Percentiles rank a stretch among this genome's conserved stretches.
These are phyloP conservation scores for Picocystis sp. DNA, from an alignment of 163 green algal species.

Conservation along the genomic window DNA sequence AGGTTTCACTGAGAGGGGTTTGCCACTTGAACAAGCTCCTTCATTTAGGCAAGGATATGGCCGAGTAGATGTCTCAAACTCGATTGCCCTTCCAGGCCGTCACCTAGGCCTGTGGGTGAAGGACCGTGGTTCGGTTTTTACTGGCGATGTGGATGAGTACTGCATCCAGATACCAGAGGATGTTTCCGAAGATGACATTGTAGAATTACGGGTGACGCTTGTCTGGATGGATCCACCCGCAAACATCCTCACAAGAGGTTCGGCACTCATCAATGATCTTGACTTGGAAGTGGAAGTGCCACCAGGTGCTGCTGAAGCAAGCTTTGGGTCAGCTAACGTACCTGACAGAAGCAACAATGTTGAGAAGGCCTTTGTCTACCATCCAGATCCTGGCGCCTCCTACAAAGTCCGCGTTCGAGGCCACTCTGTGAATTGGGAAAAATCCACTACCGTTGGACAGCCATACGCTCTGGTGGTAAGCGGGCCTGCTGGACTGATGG, in stretches of 20 bases:
- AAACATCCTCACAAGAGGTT: slow-evolving; percentile 1
- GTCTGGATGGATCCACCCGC: slow-evolving; percentile 46
- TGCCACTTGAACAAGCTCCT: slow-evolving; percentile 46
- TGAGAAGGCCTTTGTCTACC: no score
- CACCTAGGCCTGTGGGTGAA: slow-evolving; percentile 11
- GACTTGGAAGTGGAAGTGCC: slow-evolving; percentile 28
- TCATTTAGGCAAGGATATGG: slow-evolving; percentile 52
- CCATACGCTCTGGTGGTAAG: no score
- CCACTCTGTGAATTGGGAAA: no score
- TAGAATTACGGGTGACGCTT: slow-evolving; percentile 45
- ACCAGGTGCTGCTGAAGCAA: no score
- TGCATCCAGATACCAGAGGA: slow-evolving; percentile 43
- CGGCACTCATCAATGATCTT: slow-evolving; percentile 60
- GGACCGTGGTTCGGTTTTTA: background rate
- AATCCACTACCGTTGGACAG: no score
- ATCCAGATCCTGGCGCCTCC: no score
- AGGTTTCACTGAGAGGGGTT: slow-evolving; percentile 28
- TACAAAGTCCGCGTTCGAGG: no score
- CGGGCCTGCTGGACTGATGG: no score
- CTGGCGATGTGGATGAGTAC: slow-evolving; percentile 44
- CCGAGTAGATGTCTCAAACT: slow-evolving; percentile 30
- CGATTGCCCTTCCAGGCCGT: slow-evolving; percentile 16
- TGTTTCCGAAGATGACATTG: slow-evolving; percentile 22
- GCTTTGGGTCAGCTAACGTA: no score
- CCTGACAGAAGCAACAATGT: no score